These are phyloP conservation scores for Debaryomyces nepalensis DNA, from an alignment of 1,139 yeast species.

Conservation along the genomic window DNA sequence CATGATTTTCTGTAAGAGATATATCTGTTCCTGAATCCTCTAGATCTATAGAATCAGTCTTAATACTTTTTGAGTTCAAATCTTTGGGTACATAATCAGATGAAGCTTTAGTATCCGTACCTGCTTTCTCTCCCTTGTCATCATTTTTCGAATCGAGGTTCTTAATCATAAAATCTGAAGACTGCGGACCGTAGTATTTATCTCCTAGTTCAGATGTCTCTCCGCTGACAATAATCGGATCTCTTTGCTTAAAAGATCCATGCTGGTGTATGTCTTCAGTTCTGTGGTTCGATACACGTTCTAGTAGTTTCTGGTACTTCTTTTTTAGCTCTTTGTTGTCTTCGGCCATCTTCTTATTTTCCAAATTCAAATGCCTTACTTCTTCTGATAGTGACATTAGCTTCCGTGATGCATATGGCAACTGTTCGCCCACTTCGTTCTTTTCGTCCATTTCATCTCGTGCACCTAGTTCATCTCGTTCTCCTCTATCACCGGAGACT, in stretches of 20 bases:
- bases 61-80: no score
- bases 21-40: no score
- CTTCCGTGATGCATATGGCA: neutral
- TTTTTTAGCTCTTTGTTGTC: conserved; percentile 25
- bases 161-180: conserved; percentile 52
- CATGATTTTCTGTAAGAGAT: no score
- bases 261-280: conserved; percentile 5
- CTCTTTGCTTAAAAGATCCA: conserved; percentile 4
- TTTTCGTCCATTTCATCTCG: no score
- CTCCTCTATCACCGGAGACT: no score
- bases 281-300: conserved; percentile 8
- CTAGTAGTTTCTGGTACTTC: conserved; percentile 16
- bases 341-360: conserved; percentile 26
- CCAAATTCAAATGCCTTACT: conserved; percentile 23
- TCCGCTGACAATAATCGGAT: conserved; percentile 21
- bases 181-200: conserved; percentile 55
- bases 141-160: conserved; percentile 27
- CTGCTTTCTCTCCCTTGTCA: conserved; percentile 22
- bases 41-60: no score
- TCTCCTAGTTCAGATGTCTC: conserved; percentile 38
- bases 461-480: no score
- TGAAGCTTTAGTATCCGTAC: conserved; percentile 15
- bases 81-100: no score
- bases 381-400: conserved; percentile 16
- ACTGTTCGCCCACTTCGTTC: no score